Percentiles rank a stretch among this genome's conserved stretches.
phyloP scores from a whole-genome alignment of 1,284 basidiomycete species.

The Macrocystidia cucumis region DNA sequence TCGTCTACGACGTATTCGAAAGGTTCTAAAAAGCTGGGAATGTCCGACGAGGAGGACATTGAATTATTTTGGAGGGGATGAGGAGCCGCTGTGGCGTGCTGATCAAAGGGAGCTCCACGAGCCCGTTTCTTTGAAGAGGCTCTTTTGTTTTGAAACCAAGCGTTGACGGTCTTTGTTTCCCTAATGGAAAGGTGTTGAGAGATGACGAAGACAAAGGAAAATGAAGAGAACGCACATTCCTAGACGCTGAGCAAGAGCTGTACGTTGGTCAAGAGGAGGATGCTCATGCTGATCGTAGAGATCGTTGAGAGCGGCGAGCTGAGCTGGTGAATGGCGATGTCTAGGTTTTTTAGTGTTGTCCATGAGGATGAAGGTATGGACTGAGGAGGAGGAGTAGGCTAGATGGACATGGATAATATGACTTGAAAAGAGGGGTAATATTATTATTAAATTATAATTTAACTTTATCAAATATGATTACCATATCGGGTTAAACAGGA shows the following conservation, averaged over 20 bases:
- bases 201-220: constrained; percentile 10
- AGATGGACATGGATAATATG: constrained; percentile 7
- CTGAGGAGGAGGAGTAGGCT: constrained; percentile 16
- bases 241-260: constrained; percentile 56
- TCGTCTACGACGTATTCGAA: too few species aligned
- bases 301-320: constrained; percentile 66
- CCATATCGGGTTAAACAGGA: too few species aligned
- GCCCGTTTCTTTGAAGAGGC: constrained; percentile 72
- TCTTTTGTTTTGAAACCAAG: constrained; percentile 80
- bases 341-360: constrained; percentile 57
- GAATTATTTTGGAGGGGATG: too few species aligned
- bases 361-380: constrained; percentile 14
- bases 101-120: constrained; percentile 22
- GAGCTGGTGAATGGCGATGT: constrained; percentile 62
- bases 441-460: too few species aligned
- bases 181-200: constrained; percentile 27
- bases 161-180: constrained; percentile 77
- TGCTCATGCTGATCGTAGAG: constrained; percentile 71
- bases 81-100: too few species aligned
- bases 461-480: too few species aligned
- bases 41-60: too few species aligned
- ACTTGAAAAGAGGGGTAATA: too few species aligned
- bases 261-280: constrained; percentile 60
- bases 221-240: constrained; percentile 51
- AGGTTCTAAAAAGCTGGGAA: too few species aligned